Percentiles rank a stretch among this genome's conserved stretches.
phyloP scores from a whole-genome alignment of 768 basidiomycete genomes.

The Hypholoma fasciculare region DNA sequence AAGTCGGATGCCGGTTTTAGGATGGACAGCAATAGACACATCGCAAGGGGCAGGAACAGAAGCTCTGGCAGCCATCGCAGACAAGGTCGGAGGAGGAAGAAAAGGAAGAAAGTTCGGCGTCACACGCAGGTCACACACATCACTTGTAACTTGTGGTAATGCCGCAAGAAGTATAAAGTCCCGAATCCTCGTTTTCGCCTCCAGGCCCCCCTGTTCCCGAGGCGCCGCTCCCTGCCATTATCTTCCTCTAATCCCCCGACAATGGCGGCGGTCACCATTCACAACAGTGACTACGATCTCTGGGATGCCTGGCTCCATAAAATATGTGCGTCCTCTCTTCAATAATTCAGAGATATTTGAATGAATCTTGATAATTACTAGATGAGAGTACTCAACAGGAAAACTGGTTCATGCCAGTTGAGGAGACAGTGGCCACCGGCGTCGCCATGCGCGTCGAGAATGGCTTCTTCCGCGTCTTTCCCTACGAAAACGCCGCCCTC shows the following conservation, averaged over 20 bases:
- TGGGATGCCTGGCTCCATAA: conserved; percentile 80
- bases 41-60: conserved; percentile 19
- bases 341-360: no score
- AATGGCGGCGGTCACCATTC: conserved; percentile 40
- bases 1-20: conserved; percentile 9
- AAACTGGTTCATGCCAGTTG: conserved; percentile 81
- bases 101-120: background rate
- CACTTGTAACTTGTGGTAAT: background rate
- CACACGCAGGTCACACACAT: background rate
- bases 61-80: background rate
- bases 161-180: background rate
- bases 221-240: conserved; percentile 18
- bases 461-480: conserved; percentile 77
- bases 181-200: background rate
- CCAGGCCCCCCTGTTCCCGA: conserved; percentile 22
- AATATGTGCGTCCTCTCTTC: no score
- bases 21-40: conserved; percentile 10
- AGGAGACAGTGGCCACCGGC: conserved; percentile 70
- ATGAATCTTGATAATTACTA: no score
- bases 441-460: conserved; percentile 69
- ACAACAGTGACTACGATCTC: conserved; percentile 72
- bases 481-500: conserved; percentile 75
- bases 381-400: conserved; percentile 63
- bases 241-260: no score
- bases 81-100: background rate